Percentiles rank a stretch among this genome's conserved stretches.
phyloP scores from a whole-genome alignment of 2,329 filamentous ascomycete species.

The Alternaria conjuncta region DNA sequence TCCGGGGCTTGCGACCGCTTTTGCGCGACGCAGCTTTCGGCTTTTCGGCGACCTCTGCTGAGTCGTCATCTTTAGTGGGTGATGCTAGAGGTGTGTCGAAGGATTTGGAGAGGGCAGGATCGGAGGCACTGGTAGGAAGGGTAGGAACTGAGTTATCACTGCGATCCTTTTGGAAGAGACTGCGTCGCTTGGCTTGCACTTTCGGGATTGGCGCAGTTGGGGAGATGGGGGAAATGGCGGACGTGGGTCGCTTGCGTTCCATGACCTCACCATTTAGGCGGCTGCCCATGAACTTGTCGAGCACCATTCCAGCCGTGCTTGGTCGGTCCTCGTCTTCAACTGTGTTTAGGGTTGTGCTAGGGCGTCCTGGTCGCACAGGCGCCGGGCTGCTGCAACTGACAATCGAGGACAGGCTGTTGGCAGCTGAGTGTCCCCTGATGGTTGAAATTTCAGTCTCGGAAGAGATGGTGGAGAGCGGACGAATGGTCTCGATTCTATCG shows the following conservation, averaged over 20 bases:
- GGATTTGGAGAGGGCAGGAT: conserved; percentile 41
- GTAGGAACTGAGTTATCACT: conserved; percentile 46
- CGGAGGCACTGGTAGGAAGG: conserved; percentile 42
- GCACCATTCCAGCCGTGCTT: conserved; percentile 73
- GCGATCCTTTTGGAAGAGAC: conserved; percentile 59
- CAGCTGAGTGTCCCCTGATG: conserved; percentile 73
- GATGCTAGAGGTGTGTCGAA: conserved; percentile 35
- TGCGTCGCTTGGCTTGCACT: conserved; percentile 41
- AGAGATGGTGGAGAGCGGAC: conserved; percentile 82
- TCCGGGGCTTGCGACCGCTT: conserved; percentile 63
- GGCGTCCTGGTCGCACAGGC: conserved; percentile 50
- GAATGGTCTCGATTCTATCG: conserved; percentile 81
- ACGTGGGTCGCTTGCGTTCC: conserved; percentile 46
- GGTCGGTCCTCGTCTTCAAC: conserved; percentile 59
- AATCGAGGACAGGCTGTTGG: conserved; percentile 81
- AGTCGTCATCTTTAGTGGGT: conserved; percentile 36
- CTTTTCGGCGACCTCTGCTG: conserved; percentile 54
- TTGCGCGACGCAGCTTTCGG: conserved; percentile 58
- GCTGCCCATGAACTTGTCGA: conserved; percentile 56
- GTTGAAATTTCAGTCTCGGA: conserved; percentile 78
- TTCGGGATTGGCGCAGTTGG: conserved; percentile 10
- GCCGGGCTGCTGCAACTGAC: conserved; percentile 64
- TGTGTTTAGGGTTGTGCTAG: conserved; percentile 44
- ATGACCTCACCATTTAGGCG: conserved; percentile 33
- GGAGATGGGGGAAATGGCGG: conserved; percentile 38